Evolutionary conservation across 164 flowering plant genomes (phyloP), one percentile per base, ranked within the genome.

Genomic region (Akebia trifoliata): DNA sequence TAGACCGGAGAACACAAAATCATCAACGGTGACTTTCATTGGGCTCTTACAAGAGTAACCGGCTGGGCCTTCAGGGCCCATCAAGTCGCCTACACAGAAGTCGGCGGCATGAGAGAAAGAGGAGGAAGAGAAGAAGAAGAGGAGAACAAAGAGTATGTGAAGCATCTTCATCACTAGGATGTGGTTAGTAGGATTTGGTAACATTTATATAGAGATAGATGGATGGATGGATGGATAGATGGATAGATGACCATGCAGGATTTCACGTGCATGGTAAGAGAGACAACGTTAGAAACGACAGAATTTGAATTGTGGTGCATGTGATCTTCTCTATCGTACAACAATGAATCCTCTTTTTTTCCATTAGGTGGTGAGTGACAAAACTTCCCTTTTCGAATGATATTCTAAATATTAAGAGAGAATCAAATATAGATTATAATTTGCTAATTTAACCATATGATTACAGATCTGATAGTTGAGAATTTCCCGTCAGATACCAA

Each of bases 21-120:
- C 94, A 20, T 78, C 60, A 0, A 47, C 80, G 0, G 85, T 80
- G 56, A 86, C 80, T 0, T 46, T 60, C 1, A 74, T 56, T 0
- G 75, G 57, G 15, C 61, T 57, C 74, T 82, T 87, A 81, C 97
- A 90, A 2, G 89, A 51, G 78, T 69, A 90, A 45, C 95, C 95
- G 10, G 81, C 67, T 0, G 95, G 93, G 39, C 73, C 60, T 20
- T 45, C 58, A 0, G 95, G 82, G 1, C 39, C 58, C 4, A 61
- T 47, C 0, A 69, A 47, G 74, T 87, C 93, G 0, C 72, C 97
- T 0, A 87, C 95, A 49, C 97, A 90, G 73, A 85, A 87, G 74
- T 90, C 95, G n/a, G 50, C 69, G 1, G 65, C 85, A 0, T 59
- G 24, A 2, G 79, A 72, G 54, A 26, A n/a, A n/a, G 68, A 4